A percentile compares a stretch with the other conserved stretches of the same genome.
phyloP scores from a whole-genome alignment of 2,329 filamentous ascomycete species.

The Alternaria incomplexa region DNA sequence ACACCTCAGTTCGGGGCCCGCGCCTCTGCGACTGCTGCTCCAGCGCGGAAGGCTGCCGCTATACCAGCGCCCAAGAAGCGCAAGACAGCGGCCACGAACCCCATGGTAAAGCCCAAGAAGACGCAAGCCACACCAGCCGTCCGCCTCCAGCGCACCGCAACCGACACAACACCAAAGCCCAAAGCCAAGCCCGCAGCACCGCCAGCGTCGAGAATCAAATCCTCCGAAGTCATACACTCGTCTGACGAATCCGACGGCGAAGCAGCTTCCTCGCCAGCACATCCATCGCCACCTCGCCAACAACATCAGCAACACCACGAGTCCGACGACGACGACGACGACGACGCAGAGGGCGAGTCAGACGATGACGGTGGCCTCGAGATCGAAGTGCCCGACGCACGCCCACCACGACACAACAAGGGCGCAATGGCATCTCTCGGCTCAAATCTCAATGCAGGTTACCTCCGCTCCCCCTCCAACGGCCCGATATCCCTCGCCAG shows the following conservation, averaged over 20 bases:
- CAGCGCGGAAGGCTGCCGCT: constrained; percentile 17
- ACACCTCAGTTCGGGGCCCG: constrained; percentile 37
- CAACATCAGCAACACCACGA: constrained; percentile 7
- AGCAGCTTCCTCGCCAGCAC: constrained; percentile 13
- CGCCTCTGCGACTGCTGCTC: constrained; percentile 15
- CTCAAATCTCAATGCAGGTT: constrained; percentile 31
- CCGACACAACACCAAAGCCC: constrained; percentile 19
- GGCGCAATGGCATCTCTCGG: constrained; percentile 33
- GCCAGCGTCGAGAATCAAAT: constrained; percentile 41
- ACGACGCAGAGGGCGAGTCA: constrained; percentile 30
- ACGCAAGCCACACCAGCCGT: constrained; percentile 34
- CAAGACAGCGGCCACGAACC: constrained; percentile 30
- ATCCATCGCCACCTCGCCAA: constrained; percentile 21
- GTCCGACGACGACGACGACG: constrained; percentile 20
- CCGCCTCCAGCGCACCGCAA: constrained; percentile 45
- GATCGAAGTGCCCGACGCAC: constrained; percentile 43
- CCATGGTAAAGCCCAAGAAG: constrained; percentile 35
- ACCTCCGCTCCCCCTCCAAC: constrained; percentile 35
- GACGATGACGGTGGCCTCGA: constrained; percentile 36
- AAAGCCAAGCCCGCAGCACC: constrained; percentile 25
- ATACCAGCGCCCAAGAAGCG: constrained; percentile 36
- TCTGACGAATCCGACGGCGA: constrained; percentile 38
- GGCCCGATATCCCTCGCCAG: constrained; percentile 54
- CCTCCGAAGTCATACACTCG: constrained; percentile 38
- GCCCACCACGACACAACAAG: constrained; percentile 21